Evolutionary conservation across 768 basidiomycete species (phyloP), one percentile per base, ranked within the genome.

Genomic region (Aureoboletus auriporus): DNA sequence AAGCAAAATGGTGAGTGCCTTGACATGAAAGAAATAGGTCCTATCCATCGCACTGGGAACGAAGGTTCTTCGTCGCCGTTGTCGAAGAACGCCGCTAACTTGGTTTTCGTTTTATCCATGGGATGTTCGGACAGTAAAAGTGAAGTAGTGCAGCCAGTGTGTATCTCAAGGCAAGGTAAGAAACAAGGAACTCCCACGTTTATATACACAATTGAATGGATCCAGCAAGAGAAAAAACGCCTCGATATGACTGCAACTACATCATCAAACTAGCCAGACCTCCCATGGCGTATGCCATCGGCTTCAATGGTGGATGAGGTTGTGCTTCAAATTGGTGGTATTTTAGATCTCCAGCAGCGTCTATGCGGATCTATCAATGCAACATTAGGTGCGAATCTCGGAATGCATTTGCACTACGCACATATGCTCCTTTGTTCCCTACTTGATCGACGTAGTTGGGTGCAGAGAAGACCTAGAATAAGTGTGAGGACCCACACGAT

Each of bases 361-460:
- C 84, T 55, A 96, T 86, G 33, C 88, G 86, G 55, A 93, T 84
- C 89, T 92, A 53, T 41, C 13, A 33, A 27, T 37, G 39, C 27
- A 41, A 30, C 36, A 35, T 55, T 40, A 57, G 47, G 35, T 46
- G 31, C 8, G 43, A 26, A 40, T 30, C 28, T 41, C 38, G 44
- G 37, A 38, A 23, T 23, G 20, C 39, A 27, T 17, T 45, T 13
- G 37, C 50, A 16, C 44, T 14, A 74, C 86, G 65, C 62, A 92
- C 90, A 67, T 86, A 94, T 51, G 93, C 93, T 9, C 88, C 93
- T 69, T 91, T 93, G 70, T 95, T 95, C 6, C 89, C 88, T 4
- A 78, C 83, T 61, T 93, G 89, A 69, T 95, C 93, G 26, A 92
- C 88, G 58, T 94, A 93, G 65, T 98, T 97, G 4, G 95, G 95